These are phyloP conservation scores for Tylopilus plumbeoviolaceoides DNA, from an alignment of 768 basidiomycete species.

Conservation along the genomic window DNA sequence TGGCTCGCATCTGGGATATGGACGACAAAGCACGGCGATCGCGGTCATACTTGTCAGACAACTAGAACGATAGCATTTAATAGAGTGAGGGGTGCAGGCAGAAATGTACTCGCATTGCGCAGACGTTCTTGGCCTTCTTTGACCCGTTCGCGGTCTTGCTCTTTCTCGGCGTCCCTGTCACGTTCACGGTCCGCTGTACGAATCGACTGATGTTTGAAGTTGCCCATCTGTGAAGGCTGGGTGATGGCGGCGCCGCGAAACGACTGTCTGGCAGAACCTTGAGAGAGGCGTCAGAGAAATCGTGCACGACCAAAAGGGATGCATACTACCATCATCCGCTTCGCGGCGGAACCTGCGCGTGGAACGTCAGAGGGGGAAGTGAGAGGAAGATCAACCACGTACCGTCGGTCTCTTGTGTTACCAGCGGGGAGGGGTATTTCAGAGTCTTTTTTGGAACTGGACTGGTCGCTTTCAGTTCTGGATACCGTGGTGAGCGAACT, in stretches of 20 bases:
- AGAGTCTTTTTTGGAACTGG: constrained; percentile 53
- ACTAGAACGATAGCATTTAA: constrained; percentile 37
- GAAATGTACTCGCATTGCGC: constrained; percentile 50
- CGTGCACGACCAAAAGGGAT: constrained; percentile 2
- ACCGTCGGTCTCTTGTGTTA: constrained; percentile 68
- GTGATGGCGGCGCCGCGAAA: constrained; percentile 62
- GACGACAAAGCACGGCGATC: constrained; percentile 60
- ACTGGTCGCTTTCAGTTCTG: constrained; percentile 46
- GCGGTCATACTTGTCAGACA: constrained; percentile 86
- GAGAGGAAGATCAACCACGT: constrained; percentile 12
- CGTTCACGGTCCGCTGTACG: constrained; percentile 61
- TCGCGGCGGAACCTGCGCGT: constrained; percentile 67
- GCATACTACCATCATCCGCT: constrained; percentile 65
- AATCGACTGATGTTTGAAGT: constrained; percentile 84
- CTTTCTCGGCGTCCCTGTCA: constrained; percentile 43
- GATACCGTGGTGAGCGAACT: constrained; percentile 18
- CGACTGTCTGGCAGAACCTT: constrained; percentile 55
- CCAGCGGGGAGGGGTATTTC: constrained; percentile 50
- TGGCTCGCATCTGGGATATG: constrained; percentile 48
- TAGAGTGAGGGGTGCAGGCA: not conserved
- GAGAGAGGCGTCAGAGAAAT: constrained; percentile 24
- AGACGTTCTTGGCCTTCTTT: constrained; percentile 77
- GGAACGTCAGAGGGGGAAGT: constrained; percentile 6
- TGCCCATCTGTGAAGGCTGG: constrained; percentile 90
- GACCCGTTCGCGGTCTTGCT: constrained; percentile 57